A percentile compares a stretch with the other conserved stretches of the same genome.
These are phyloP conservation scores for Tillandsia leiboldiana DNA, from an alignment of 176 grass and related monocot genomes.

Conservation along the genomic window DNA sequence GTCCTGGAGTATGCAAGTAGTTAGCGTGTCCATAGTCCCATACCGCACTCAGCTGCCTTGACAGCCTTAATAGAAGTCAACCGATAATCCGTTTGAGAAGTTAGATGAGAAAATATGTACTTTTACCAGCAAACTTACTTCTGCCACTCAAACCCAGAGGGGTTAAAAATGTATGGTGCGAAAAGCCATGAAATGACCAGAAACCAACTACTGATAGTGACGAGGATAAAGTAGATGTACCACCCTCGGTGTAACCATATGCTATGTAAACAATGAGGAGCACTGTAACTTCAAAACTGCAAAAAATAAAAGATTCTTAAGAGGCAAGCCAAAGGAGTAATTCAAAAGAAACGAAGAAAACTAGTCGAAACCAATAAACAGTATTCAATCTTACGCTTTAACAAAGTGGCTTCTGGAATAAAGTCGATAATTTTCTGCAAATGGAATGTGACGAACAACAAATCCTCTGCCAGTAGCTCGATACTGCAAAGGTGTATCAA, in stretches of 20 bases:
- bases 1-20: not conserved
- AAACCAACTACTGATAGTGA: slow-evolving; percentile 93
- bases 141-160: slow-evolving; percentile 99
- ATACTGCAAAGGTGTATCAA: slow-evolving; percentile 44
- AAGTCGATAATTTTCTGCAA: slow-evolving; percentile 91
- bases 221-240: slow-evolving; percentile 82
- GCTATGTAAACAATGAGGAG: slow-evolving; percentile 85
- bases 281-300: slow-evolving; percentile 87
- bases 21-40: not conserved
- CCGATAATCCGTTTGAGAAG: not conserved
- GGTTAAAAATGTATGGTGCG: slow-evolving; percentile 97
- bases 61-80: not conserved
- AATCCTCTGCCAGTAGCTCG: slow-evolving; percentile 87
- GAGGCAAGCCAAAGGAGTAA: not conserved
- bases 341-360: not conserved
- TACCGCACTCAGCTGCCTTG: not conserved
- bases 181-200: slow-evolving; percentile 93
- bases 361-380: not conserved
- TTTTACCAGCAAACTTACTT: slow-evolving; percentile 49
- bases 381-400: slow-evolving; percentile 60
- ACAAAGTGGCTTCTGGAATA: slow-evolving; percentile 98
- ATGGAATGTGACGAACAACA: slow-evolving; percentile 92
- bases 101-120: not conserved
- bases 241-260: slow-evolving; percentile 74
- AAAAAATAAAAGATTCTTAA: slow-evolving; percentile 2